These are phyloP conservation scores for Stellera chamaejasme DNA, from an alignment of 345 rosid species.

Conservation along the genomic window DNA sequence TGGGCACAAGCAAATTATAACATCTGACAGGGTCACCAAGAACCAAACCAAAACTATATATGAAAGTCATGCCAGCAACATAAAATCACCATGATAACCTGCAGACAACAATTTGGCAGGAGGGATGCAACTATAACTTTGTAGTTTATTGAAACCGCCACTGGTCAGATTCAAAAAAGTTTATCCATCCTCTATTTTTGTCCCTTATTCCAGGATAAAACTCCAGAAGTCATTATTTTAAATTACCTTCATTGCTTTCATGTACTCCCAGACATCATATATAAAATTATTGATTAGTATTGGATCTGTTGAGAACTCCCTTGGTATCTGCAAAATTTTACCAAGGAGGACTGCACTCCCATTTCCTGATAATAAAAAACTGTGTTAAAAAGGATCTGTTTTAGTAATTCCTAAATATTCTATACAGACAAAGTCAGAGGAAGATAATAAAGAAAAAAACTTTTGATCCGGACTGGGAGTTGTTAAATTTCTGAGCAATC, in stretches of 20 bases:
- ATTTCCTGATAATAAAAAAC: constrained; percentile 40
- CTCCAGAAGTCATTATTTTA: constrained; percentile 8
- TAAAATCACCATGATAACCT: no score
- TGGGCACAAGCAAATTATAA: no score
- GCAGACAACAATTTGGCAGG: no score
- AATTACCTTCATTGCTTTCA: constrained; percentile 94
- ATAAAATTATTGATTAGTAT: constrained; percentile 80
- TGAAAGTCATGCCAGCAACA: no score
- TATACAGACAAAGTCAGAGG: constrained; percentile 12
- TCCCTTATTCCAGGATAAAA: not conserved
- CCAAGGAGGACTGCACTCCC: constrained; percentile 75
- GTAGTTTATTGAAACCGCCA: no score
- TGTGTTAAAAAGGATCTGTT: constrained; percentile 7
- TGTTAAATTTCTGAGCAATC: constrained; percentile 88
- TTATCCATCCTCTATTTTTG: no score
- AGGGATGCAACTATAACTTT: no score
- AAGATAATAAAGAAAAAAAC: constrained; percentile 30
- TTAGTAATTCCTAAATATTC: constrained; percentile 7
- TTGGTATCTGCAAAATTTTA: constrained; percentile 86
- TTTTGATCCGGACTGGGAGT: constrained; percentile 54
- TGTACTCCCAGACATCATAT: constrained; percentile 99
- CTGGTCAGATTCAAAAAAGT: no score
- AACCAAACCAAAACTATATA: no score
- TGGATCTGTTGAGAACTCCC: constrained; percentile 96
- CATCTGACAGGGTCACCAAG: no score